Percentiles rank a stretch among this genome's conserved stretches.
Conservation (phyloP, 2,329 filamentous ascomycete genomes). For the Ceratocystis destructans region DNA sequence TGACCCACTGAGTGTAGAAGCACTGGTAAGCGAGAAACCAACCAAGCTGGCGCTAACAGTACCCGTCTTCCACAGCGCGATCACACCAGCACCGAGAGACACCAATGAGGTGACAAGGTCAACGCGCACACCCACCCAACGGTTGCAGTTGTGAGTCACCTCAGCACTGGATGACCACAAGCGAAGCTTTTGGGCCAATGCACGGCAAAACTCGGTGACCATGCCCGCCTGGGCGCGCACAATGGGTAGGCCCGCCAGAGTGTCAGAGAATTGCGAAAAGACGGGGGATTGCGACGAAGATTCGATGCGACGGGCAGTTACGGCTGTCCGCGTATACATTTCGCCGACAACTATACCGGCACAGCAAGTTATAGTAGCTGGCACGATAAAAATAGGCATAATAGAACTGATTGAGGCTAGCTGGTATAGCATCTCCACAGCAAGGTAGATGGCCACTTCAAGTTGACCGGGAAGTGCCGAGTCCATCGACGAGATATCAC, state of each 20-base stretch:
- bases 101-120: slow-evolving; percentile 34
- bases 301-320: slow-evolving; percentile 33
- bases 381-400: slow-evolving; percentile 38
- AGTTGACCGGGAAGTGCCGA: slow-evolving; percentile 34
- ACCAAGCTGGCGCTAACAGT: slow-evolving; percentile 32
- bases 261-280: slow-evolving; percentile 35
- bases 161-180: slow-evolving; percentile 29
- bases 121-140: slow-evolving; percentile 35
- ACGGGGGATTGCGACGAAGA: slow-evolving; percentile 36
- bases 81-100: slow-evolving; percentile 30
- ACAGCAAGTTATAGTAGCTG: slow-evolving; percentile 33
- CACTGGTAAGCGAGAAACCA: slow-evolving; percentile 36
- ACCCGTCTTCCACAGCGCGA: slow-evolving; percentile 30
- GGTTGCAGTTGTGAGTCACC: slow-evolving; percentile 33
- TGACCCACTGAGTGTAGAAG: slow-evolving; percentile 31
- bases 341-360: slow-evolving; percentile 33
- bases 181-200: slow-evolving; percentile 30
- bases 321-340: slow-evolving; percentile 31
- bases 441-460: slow-evolving; percentile 30
- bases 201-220: slow-evolving; percentile 29
- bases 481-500: slow-evolving; percentile 45
- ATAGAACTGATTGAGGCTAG: slow-evolving; percentile 37
- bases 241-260: slow-evolving; percentile 29
- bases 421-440: slow-evolving; percentile 33
- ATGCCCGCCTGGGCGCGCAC: slow-evolving; percentile 34